phyloP scores from a whole-genome alignment of 208 protist genomes.

The Tritrichomonas foetus region DNA sequence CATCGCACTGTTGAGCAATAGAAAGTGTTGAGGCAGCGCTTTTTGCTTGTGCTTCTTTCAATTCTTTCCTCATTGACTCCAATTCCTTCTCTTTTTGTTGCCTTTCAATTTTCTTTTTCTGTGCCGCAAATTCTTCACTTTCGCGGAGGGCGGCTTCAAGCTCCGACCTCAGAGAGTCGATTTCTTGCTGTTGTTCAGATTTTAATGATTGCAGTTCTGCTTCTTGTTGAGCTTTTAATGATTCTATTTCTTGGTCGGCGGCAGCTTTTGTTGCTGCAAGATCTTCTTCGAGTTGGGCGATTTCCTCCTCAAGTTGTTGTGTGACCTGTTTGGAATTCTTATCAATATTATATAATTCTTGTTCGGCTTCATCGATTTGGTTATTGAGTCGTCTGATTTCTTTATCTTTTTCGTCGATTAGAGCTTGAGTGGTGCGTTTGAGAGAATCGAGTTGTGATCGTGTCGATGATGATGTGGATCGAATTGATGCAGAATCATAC shows the following conservation, averaged over 20 bases:
- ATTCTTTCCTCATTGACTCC: not conserved
- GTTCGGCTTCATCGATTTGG: not conserved
- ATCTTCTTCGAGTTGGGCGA: not conserved
- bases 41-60: not conserved
- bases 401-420: not conserved
- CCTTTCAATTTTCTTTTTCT: not conserved
- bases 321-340: not conserved
- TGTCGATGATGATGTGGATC: not conserved
- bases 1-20: not conserved
- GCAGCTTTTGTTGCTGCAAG: not conserved
- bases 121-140: not conserved
- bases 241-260: not conserved
- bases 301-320: not conserved
- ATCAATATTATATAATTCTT: not conserved
- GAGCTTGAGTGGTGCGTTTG: not conserved
- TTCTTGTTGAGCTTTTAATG: not conserved
- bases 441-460: not conserved
- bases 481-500: no score
- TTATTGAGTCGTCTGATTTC: not conserved
- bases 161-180: not conserved
- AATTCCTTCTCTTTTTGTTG: not conserved
- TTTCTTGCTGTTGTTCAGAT: not conserved
- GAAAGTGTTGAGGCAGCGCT: not conserved
- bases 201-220: not conserved
- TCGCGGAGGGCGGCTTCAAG: not conserved